These are phyloP conservation scores for Picocystis sp. DNA, from an alignment of 163 green algal species.

Conservation along the genomic window DNA sequence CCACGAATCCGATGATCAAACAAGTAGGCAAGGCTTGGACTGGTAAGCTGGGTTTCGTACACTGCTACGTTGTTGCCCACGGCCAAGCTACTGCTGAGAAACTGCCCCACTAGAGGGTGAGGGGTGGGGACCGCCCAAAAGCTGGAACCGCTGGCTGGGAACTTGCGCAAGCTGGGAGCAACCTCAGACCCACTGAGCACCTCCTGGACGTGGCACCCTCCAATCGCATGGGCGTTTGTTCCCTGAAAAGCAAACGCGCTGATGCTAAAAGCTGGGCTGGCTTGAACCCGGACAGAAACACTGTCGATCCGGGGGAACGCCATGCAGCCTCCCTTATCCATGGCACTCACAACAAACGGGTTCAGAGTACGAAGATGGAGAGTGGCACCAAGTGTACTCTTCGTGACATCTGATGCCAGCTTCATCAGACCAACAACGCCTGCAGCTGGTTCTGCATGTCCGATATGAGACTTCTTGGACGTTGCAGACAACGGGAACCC, in stretches of 20 bases:
- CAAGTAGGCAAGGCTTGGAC: not conserved
- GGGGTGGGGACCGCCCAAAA: no score
- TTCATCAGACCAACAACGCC: slow-evolving; percentile 15
- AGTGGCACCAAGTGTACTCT: not conserved
- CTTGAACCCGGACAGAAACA: no score
- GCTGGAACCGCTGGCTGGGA: no score
- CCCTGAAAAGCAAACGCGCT: slow-evolving; percentile 72
- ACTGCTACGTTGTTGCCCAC: no score
- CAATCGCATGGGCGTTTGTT: slow-evolving; percentile 33
- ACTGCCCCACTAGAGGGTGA: no score
- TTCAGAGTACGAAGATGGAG: slow-evolving; percentile 1
- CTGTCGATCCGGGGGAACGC: no score
- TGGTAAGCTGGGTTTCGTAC: no score
- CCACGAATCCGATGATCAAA: slow-evolving; percentile 5
- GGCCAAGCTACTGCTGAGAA: no score
- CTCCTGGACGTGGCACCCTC: not conserved
- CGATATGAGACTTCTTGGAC: slow-evolving; percentile 14
- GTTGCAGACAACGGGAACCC: not conserved
- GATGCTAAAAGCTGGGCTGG: slow-evolving; percentile 1
- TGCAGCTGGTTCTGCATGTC: slow-evolving; percentile 33
- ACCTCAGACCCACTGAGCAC: no score
- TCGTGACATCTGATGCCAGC: not conserved
- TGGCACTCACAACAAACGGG: not conserved
- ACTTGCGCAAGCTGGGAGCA: no score
- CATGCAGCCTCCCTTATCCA: no score